Evolutionary conservation across 108 stramenopile genomes (phyloP), one percentile per base, ranked within the genome.

Genomic region (Nitzschia palea): DNA sequence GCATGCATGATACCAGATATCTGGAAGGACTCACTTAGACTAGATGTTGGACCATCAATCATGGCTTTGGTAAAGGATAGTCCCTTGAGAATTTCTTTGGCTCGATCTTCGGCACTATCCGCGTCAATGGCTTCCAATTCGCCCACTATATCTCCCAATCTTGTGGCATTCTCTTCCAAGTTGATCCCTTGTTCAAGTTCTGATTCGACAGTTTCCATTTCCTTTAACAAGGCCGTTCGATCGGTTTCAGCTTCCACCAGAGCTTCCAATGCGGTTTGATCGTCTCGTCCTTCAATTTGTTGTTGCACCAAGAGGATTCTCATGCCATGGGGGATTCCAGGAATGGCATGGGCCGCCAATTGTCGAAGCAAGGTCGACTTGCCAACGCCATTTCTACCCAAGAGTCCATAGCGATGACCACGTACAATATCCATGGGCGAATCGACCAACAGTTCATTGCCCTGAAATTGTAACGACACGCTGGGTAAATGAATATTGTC

Each of bases 371-470:
- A 66, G 26, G 92, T 94, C 5, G 89, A 86, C 62, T 97, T 97
- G 20, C 96, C 96, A 32, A 86, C 89, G 0, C 96, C 96, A 74
- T 97, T 97, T 37, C 80, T 62, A 0, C 92, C 92, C 27, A 70
- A 26, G 29, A 74, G 18, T 0, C 89, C 96, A 67, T 95, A 97
- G 31, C 83, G 54, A 56, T 84, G 82, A 0, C 87, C 84, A 12
- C 77, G 57, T 6, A 70, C 64, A 42, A 87, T 80, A 22, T 79
- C 67, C 72, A 84, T 80, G 20, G 60, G 68, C n/a, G 82, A 76
- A 31, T 78, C 73, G 0, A 66, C 67, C 28, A 87, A 58, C 35
- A 87, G 56, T 30, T 81, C 80, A 60, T 79, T 83, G 28, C 86
- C 83, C 29, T 65, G 70, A 29, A 76, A 84, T 36, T 53, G 65